phyloP scores from a whole-genome alignment of 345 rosid genomes.

The Eucalyptus pumila region DNA sequence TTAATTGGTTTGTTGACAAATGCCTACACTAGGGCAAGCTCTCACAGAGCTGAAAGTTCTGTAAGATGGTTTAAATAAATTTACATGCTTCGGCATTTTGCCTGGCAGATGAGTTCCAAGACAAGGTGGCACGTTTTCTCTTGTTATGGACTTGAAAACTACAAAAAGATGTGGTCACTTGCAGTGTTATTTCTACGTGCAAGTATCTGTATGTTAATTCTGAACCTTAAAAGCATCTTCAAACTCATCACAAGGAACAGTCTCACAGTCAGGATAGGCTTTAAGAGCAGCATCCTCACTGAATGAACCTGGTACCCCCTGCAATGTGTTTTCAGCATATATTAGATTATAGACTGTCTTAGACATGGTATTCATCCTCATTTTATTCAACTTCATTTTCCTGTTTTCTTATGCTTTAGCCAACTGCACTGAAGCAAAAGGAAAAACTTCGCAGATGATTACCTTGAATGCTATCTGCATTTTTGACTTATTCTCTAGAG shows the following conservation, averaged over 20 bases:
- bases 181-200: neutral
- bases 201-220: neutral
- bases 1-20: neutral
- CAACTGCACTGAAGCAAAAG: neutral
- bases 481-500: conserved; percentile 9
- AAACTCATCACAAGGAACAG: conserved; percentile 40
- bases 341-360: neutral
- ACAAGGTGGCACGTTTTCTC: neutral
- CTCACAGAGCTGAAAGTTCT: neutral
- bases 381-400: neutral
- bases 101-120: neutral
- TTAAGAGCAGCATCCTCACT: conserved; percentile 57
- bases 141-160: neutral
- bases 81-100: neutral
- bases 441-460: neutral
- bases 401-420: neutral
- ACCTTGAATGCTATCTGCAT: conserved; percentile 47
- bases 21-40: neutral
- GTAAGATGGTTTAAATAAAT: neutral
- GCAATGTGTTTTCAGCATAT: neutral
- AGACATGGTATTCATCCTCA: neutral
- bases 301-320: conserved; percentile 48
- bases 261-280: conserved; percentile 50
- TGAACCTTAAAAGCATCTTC: conserved; percentile 54
- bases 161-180: neutral